Evolutionary conservation across 2,329 filamentous ascomycete genomes (phyloP), one percentile per base, ranked within the genome.

Genomic region (Aspergillus spinulosporus): DNA sequence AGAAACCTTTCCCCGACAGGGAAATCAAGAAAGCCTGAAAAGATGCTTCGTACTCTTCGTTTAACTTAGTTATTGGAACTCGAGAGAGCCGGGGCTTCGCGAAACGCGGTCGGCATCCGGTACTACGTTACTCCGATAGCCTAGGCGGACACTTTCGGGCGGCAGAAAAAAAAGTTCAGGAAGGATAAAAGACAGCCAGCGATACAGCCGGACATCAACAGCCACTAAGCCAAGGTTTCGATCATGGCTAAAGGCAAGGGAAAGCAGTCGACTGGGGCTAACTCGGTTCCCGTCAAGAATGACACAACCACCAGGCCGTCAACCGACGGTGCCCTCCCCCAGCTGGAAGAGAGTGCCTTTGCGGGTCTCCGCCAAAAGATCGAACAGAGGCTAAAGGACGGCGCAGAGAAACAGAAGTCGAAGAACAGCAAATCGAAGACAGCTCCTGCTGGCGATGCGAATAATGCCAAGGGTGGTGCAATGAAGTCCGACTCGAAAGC

Each of bases 341-440:
- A 72, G 45, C 58, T 76, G 14, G 72, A 75, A 49, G 72, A 71
- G 53, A 65, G 68, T 54, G 72, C 72, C 47, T 73, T 77, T 56
- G 73, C 72, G 45, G 73, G 70, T 51, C 66, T 77, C 52, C 74
- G 74, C 59, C 68, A 74, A 59, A 72, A 71, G 63, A 74, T 76
- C 55, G 73, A 77, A 63, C 69, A 73, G 59, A 74, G 68, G 49
- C 64, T 74, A 63, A 71, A 73, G 58, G 68, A 67, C 42, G 69
- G 62, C 53, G 61, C 63, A n/a, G 57, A 61, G 14, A 72, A 72
- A 32, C 64, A 74, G 52, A 68, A 66, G 40, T 59, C 66, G 54
- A 68, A 69, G 39, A 69, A 67, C 26, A 60, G 54, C 14, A 68
- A 70, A 45, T n/a, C 57, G 8, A 65, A 71, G 5, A 43, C 60